Percentiles rank a stretch among this genome's conserved stretches.
These are phyloP conservation scores for Combretum micranthum DNA, from an alignment of 345 rosid genomes.

Conservation along the genomic window DNA sequence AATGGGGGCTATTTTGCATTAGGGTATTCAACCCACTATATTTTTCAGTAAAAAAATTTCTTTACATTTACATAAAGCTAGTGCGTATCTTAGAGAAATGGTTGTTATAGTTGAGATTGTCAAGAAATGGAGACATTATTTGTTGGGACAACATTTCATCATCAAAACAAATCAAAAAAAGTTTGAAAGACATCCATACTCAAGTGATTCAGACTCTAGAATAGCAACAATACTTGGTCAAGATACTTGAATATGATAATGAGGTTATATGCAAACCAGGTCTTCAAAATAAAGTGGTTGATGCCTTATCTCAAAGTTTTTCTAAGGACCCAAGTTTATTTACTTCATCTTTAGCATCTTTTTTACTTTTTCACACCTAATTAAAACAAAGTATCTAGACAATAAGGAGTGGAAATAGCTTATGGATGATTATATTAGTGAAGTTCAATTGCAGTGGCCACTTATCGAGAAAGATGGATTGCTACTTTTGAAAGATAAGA, in stretches of 20 bases:
- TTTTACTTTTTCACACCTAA: too few relatives aligned
- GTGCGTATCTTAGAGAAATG: not conserved
- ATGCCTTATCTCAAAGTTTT: too few relatives aligned
- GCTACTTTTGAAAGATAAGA: too few relatives aligned
- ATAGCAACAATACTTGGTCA: not conserved
- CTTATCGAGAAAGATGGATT: too few relatives aligned
- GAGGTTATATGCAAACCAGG: too few relatives aligned
- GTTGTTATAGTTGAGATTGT: not conserved
- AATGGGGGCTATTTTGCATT: not conserved
- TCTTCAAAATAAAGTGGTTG: too few relatives aligned
- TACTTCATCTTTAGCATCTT: too few relatives aligned
- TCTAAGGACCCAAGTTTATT: too few relatives aligned
- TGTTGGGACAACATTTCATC: not conserved
- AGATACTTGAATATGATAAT: not conserved
- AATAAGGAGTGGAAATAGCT: too few relatives aligned
- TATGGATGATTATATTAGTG: too few relatives aligned
- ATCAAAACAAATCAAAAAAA: slow-evolving; percentile 1
- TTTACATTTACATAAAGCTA: not conserved
- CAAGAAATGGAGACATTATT: not conserved
- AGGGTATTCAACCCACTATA: not conserved
- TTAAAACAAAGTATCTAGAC: too few relatives aligned
- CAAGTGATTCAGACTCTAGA: not conserved
- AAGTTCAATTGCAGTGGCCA: too few relatives aligned
- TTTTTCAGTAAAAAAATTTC: not conserved
- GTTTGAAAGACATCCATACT: not conserved